phyloP scores from a whole-genome alignment of 345 rosid genomes.

The Streptanthus diversifolius region DNA sequence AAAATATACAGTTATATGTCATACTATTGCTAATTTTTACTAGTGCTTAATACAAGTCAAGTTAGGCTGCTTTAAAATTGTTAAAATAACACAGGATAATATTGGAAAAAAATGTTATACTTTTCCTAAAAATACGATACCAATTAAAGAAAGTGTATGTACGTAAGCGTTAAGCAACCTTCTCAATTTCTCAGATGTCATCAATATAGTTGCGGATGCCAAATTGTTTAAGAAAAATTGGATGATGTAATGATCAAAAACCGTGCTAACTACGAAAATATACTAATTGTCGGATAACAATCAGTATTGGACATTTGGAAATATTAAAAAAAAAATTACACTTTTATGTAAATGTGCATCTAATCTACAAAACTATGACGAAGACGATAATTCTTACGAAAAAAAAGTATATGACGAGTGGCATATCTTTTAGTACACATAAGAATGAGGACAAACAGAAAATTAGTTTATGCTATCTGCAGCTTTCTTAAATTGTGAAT shows the following conservation, averaged over 20 bases:
- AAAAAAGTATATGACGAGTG: background rate
- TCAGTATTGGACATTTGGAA: background rate
- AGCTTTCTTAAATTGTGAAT: background rate
- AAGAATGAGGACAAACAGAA: background rate
- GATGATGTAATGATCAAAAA: background rate
- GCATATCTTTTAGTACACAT: background rate
- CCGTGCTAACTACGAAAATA: background rate
- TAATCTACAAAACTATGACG: background rate
- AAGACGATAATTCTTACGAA: background rate
- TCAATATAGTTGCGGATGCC: background rate
- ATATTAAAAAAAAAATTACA: background rate
- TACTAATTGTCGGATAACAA: background rate
- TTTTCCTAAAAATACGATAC: background rate
- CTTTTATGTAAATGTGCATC: background rate
- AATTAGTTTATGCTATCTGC: background rate
- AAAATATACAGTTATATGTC: background rate
- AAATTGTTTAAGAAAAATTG: background rate
- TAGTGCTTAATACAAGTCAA: background rate
- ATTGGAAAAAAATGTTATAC: background rate
- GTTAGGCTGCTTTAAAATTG: background rate
- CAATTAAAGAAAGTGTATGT: background rate
- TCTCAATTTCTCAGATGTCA: background rate
- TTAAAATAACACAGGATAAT: background rate
- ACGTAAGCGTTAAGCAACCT: constrained; percentile 2
- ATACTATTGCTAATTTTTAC: background rate